Conservation (phyloP, 371 early-diverging fungal species). For the Catenaria anguillulae region DNA sequence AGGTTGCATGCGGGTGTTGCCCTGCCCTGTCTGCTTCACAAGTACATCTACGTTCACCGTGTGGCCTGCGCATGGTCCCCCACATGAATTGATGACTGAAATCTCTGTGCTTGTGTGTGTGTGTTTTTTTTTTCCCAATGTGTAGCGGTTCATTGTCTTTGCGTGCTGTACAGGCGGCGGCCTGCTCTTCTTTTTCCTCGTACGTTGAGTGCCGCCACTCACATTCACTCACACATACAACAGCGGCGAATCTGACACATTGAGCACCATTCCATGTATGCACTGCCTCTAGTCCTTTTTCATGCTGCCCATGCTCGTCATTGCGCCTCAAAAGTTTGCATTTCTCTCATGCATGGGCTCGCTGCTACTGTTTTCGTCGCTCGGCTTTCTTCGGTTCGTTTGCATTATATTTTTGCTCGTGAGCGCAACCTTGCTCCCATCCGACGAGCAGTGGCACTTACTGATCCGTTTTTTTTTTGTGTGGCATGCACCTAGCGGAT, state of each 20-base stretch:
- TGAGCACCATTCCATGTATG: no score
- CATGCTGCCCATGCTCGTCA: conserved; percentile 3
- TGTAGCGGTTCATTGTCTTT: not conserved
- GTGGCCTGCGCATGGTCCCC: no score
- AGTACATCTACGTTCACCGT: no score
- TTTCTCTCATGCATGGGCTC: not conserved
- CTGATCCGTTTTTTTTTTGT: not conserved
- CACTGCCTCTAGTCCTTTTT: not conserved
- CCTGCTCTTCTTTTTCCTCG: not conserved
- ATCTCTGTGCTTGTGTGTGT: no score
- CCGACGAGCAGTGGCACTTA: no score
- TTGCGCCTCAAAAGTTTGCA: conserved; percentile 1
- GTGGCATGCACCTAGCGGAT: not conserved
- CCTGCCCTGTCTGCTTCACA: no score
- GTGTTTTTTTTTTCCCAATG: no score
- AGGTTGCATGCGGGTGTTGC: no score
- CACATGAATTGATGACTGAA: no score
- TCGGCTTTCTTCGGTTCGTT: not conserved
- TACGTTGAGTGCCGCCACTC: not conserved
- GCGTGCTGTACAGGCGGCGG: conserved; percentile 2
- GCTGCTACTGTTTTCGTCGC: not conserved
- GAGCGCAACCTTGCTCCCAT: not conserved
- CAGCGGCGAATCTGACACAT: no score
- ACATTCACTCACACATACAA: no score
- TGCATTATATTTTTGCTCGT: no score